Conservation (phyloP, 352 stramenopile genomes). For the Blastocystis sp. region DNA sequence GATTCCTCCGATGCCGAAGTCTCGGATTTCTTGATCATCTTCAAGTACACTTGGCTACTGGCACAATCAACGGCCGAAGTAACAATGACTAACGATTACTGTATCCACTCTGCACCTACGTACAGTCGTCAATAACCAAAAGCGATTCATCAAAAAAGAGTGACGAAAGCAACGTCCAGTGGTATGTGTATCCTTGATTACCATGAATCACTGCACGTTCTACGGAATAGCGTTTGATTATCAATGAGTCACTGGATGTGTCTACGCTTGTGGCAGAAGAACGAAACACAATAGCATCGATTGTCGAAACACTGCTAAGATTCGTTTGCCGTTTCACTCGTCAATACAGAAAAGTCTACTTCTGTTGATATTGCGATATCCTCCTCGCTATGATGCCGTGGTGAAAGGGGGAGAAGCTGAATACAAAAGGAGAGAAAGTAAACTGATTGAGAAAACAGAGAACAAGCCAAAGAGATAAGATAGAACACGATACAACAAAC, state of each 20-base stretch:
- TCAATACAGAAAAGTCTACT: too few relatives aligned
- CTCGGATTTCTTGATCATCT: constrained; percentile 1
- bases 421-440: too few relatives aligned
- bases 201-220: not conserved
- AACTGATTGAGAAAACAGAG: too few relatives aligned
- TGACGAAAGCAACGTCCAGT: not conserved
- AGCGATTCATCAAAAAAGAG: not conserved
- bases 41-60: not conserved
- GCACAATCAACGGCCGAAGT: not conserved
- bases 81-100: not conserved
- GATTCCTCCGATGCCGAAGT: not conserved
- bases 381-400: too few relatives aligned
- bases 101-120: not conserved
- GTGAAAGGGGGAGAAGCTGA: too few relatives aligned
- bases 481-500: not conserved
- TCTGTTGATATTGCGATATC: too few relatives aligned
- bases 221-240: not conserved
- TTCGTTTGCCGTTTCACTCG: too few relatives aligned
- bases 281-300: too few relatives aligned
- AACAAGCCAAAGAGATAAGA: too few relatives aligned
- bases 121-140: not conserved
- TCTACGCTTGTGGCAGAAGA: too few relatives aligned
- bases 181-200: not conserved
- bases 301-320: too few relatives aligned
- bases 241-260: too few relatives aligned